Evolutionary conservation across 2,329 filamentous ascomycete species (phyloP).

Genomic region (Zymoseptoria ardabiliae): DNA sequence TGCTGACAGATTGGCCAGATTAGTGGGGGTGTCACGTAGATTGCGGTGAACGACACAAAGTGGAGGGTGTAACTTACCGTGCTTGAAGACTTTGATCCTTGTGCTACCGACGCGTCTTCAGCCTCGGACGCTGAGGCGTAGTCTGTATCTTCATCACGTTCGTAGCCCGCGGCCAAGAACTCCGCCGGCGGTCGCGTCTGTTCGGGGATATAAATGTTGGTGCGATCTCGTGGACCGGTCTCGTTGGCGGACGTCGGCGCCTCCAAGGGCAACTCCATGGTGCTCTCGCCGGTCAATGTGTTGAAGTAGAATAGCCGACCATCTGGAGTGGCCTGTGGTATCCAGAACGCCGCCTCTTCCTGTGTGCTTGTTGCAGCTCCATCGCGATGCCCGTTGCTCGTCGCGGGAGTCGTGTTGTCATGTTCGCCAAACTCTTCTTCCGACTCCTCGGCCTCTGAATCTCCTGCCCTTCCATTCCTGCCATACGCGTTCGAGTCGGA

Average conservation of each 20-base stretch:
- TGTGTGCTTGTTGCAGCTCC: constrained; percentile 57
- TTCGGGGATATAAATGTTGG: constrained; percentile 81
- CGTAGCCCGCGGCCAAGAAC: constrained; percentile 68
- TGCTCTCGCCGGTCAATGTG: constrained; percentile 89
- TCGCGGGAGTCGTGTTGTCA: constrained; percentile 38
- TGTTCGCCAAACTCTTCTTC: constrained; percentile 57
- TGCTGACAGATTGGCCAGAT: constrained; percentile 36
- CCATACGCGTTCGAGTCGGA: constrained; percentile 62
- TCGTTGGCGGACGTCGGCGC: constrained; percentile 75
- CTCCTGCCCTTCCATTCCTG: constrained; percentile 49
- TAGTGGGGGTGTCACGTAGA: constrained; percentile 21
- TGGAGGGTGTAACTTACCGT: constrained; percentile 42
- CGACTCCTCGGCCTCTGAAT: constrained; percentile 46
- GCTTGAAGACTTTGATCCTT: constrained; percentile 60
- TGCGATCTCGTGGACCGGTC: constrained; percentile 78
- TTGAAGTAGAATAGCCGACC: constrained; percentile 97
- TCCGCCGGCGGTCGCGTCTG: constrained; percentile 84
- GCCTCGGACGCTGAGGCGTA: constrained; percentile 79
- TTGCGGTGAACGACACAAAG: constrained; percentile 12
- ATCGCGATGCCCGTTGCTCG: constrained; percentile 46
- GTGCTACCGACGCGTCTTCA: constrained; percentile 68
- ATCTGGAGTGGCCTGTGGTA: constrained; percentile 90
- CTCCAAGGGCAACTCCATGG: constrained; percentile 88
- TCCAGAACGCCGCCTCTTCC: constrained; percentile 94
- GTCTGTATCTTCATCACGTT: constrained; percentile 82